Evolutionary conservation across 495 filamentous ascomycete species (phyloP).

Genomic region (Ramalina intermedia): DNA sequence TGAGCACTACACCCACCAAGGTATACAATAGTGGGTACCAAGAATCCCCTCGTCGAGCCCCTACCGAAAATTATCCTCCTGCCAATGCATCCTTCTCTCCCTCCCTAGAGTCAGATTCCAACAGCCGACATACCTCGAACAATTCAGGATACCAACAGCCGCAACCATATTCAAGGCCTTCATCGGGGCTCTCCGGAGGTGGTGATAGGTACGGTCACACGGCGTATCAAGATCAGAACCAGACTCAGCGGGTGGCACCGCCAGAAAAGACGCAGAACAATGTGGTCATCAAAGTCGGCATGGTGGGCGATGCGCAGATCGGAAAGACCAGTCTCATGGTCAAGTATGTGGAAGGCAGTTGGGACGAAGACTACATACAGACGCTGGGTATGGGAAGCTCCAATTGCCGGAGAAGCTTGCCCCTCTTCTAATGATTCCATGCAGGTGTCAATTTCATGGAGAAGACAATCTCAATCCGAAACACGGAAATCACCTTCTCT

Average conservation of each 20-base stretch:
- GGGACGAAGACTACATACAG: constrained; percentile 99
- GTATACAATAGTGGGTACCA: constrained; percentile 16
- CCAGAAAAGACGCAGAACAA: constrained; percentile 50
- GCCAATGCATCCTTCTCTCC: constrained; percentile 27
- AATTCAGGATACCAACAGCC: constrained; percentile 28
- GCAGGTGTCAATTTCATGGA: constrained; percentile 98
- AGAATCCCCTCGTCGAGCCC: constrained; percentile 29
- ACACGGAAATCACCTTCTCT: constrained; percentile 98
- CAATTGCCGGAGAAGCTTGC: background rate
- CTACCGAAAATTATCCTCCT: constrained; percentile 29
- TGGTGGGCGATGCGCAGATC: constrained; percentile 98
- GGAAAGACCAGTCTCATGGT: constrained; percentile 99
- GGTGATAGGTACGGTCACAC: constrained; percentile 27
- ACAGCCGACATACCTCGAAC: constrained; percentile 25
- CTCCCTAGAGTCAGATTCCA: constrained; percentile 28
- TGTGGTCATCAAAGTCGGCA: constrained; percentile 97
- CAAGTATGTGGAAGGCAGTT: constrained; percentile 97
- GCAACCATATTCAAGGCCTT: constrained; percentile 32
- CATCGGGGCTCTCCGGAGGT: constrained; percentile 35
- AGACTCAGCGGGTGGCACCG: constrained; percentile 25
- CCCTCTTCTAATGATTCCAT: background rate
- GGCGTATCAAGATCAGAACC: constrained; percentile 28
- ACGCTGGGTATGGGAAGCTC: constrained; percentile 53
- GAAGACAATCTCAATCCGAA: constrained; percentile 97
- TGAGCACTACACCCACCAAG: constrained; percentile 16